These are phyloP conservation scores for Cydonia oblonga DNA, from an alignment of 331 rosid genomes.

Conservation along the genomic window DNA sequence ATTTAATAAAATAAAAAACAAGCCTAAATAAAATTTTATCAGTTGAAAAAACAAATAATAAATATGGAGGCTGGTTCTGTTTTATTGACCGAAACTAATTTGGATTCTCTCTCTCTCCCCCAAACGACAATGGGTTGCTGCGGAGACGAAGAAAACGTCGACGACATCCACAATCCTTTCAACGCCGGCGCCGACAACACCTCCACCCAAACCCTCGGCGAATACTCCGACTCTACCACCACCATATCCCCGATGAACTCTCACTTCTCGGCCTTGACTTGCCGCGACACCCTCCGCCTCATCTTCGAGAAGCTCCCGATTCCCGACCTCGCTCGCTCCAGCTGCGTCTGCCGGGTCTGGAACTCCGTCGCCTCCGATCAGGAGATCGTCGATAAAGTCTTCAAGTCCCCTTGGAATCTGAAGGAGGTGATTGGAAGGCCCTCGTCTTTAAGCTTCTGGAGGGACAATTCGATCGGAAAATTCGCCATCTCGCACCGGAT, in stretches of 20 bases:
- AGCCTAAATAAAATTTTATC: too few species aligned
- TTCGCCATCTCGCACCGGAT: slow-evolving; percentile 77
- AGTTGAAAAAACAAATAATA: too few species aligned
- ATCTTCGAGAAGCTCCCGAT: slow-evolving; percentile 67
- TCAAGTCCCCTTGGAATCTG: slow-evolving; percentile 71
- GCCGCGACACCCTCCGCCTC: slow-evolving; percentile 68
- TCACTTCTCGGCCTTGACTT: slow-evolving; percentile 56
- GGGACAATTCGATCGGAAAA: slow-evolving; percentile 58
- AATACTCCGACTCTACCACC: slow-evolving; percentile 12
- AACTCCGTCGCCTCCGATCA: slow-evolving; percentile 69
- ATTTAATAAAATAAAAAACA: too few species aligned
- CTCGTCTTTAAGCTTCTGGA: slow-evolving; percentile 81
- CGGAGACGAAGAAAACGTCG: slow-evolving; percentile 29
- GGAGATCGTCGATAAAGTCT: slow-evolving; percentile 47
- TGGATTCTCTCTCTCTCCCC: not conserved
- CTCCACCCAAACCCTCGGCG: slow-evolving; percentile 11
- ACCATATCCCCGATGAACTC: slow-evolving; percentile 64
- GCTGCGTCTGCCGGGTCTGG: slow-evolving; percentile 85
- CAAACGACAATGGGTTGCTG: slow-evolving; percentile 24
- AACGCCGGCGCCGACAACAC: slow-evolving; percentile 7
- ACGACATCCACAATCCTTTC: slow-evolving; percentile 18
- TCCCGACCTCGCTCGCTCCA: slow-evolving; percentile 75
- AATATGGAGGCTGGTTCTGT: not conserved
- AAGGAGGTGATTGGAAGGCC: slow-evolving; percentile 52
- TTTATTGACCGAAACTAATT: not conserved